A percentile compares a stretch with the other conserved stretches of the same genome.
These are phyloP conservation scores for Cryptococcus sp. DNA, from an alignment of 1,284 basidiomycete species.

Conservation along the genomic window DNA sequence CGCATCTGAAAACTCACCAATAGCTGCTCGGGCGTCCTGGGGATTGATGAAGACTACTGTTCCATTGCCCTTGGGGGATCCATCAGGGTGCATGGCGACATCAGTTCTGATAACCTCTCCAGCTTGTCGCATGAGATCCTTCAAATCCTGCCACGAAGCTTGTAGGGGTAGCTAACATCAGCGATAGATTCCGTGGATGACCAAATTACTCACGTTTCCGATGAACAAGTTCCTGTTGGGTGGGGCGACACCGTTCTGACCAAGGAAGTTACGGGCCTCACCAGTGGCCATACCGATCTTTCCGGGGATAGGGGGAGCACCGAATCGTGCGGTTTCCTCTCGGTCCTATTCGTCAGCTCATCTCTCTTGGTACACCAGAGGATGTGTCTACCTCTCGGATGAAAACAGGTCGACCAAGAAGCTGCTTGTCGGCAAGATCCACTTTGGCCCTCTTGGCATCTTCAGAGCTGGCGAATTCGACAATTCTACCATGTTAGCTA, in stretches of 20 bases:
- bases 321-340: constrained; percentile 90
- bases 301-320: constrained; percentile 84
- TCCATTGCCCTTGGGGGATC: constrained; percentile 87
- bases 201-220: constrained; percentile 66
- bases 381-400: constrained; percentile 81
- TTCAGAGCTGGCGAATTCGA: constrained; percentile 80
- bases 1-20: constrained; percentile 57
- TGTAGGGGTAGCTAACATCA: constrained; percentile 74
- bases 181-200: neutral
- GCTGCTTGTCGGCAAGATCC: constrained; percentile 78
- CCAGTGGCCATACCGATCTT: constrained; percentile 85
- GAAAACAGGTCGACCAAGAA: constrained; percentile 89
- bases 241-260: constrained; percentile 24
- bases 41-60: constrained; percentile 90
- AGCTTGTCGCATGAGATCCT: constrained; percentile 91
- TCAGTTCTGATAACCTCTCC: constrained; percentile 93
- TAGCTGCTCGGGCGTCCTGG: constrained; percentile 86
- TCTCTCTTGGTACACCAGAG: neutral
- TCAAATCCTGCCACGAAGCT: constrained; percentile 97
- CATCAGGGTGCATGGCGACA: constrained; percentile 86
- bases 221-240: constrained; percentile 76
- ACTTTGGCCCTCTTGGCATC: constrained; percentile 79
- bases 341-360: constrained; percentile 66
- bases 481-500: constrained; percentile 59
- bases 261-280: constrained; percentile 67